A percentile compares a stretch with the other conserved stretches of the same genome.
Conservation (phyloP, 169 alveolate species). For the Hepatocystis sp. region DNA sequence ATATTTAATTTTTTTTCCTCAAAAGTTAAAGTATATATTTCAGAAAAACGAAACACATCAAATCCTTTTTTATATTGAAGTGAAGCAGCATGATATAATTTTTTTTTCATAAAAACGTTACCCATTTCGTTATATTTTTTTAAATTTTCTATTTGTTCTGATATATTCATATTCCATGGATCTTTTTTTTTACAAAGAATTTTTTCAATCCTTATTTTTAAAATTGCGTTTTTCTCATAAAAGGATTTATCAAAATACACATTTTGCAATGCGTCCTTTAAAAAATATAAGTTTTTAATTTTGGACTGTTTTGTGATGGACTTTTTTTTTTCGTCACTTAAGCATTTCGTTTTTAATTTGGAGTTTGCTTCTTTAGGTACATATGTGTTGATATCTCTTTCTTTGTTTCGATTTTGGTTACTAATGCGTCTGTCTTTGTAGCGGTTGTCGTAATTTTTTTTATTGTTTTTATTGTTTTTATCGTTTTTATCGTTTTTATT, state of each 20-base stretch:
- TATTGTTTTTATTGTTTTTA: background rate
- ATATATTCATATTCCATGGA: conserved; percentile 69
- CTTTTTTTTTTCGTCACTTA: too few species aligned
- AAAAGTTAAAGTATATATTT: conserved; percentile 53
- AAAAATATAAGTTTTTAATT: too few species aligned
- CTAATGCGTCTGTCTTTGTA: background rate
- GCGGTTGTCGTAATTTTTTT: background rate
- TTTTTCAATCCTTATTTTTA: conserved; percentile 68
- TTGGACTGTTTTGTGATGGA: too few species aligned
- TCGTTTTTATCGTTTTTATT: too few species aligned
- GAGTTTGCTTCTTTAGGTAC: too few species aligned
- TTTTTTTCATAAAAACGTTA: conserved; percentile 35
- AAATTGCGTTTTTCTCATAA: conserved; percentile 57
- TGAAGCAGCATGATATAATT: conserved; percentile 50
- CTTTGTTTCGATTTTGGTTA: too few species aligned
- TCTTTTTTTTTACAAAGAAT: conserved; percentile 74
- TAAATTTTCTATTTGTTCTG: conserved; percentile 68
- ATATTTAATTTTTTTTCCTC: conserved; percentile 47
- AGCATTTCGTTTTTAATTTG: too few species aligned
- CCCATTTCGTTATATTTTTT: conserved; percentile 65
- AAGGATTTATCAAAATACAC: conserved; percentile 60
- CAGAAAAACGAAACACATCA: conserved; percentile 55
- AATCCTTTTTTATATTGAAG: conserved; percentile 68
- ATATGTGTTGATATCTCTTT: too few species aligned
- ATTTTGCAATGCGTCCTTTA: conserved; percentile 14